A percentile compares a stretch with the other conserved stretches of the same genome.
Evolutionary conservation across 805 yeast species (phyloP).

Genomic region (Candida coleopterorum): DNA sequence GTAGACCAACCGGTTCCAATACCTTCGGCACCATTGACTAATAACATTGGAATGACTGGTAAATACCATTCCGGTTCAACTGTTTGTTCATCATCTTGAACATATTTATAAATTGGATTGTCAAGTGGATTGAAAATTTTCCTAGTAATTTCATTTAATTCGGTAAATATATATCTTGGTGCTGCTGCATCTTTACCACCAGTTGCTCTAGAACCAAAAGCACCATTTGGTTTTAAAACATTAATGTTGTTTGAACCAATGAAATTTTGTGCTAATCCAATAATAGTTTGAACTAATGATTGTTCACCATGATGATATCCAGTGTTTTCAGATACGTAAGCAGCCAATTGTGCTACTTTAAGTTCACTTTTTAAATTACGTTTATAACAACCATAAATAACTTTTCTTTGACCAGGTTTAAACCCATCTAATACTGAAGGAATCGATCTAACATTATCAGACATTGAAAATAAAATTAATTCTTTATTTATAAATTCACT

Average conservation of each 20-base stretch:
- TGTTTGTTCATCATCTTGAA: conserved; percentile 88
- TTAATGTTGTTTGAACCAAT: conserved; percentile 90
- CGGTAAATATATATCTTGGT: conserved; percentile 92
- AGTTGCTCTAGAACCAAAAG: conserved; percentile 90
- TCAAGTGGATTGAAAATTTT: conserved; percentile 76
- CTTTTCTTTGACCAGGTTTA: conserved; percentile 96
- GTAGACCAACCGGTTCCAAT: conserved; percentile 99
- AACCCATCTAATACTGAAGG: conserved; percentile 93
- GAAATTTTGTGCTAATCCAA: conserved; percentile 92
- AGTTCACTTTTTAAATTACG: conserved; percentile 72
- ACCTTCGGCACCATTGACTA: conserved; percentile 96
- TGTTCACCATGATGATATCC: conserved; percentile 96
- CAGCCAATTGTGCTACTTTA: conserved; percentile 87
- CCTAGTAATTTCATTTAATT: conserved; percentile 69
- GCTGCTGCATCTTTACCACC: conserved; percentile 99
- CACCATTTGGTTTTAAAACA: conserved; percentile 83
- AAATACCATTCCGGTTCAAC: conserved; percentile 96
- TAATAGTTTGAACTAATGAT: conserved; percentile 82
- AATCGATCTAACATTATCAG: conserved; percentile 92
- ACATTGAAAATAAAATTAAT: conserved; percentile 90
- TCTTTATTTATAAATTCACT: conserved; percentile 94
- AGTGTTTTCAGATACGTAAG: conserved; percentile 82
- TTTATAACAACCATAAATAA: conserved; percentile 81
- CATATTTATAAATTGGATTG: conserved; percentile 68
- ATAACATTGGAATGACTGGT: conserved; percentile 91